Base-by-base conservation (phyloP, 345 rosid genomes). In the Moricandia arvensis region DNA sequence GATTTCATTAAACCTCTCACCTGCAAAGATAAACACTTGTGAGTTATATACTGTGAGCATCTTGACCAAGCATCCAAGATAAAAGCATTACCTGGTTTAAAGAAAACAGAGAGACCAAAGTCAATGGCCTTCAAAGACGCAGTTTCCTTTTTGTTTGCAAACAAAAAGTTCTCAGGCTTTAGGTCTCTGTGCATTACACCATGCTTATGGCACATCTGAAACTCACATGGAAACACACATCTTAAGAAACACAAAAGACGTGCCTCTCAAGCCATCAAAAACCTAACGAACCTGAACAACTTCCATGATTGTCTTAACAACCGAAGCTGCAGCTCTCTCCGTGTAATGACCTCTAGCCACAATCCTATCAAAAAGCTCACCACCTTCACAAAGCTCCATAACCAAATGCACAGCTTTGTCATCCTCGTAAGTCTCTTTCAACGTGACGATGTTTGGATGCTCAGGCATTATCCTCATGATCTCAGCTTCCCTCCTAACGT, bases 121-220 rank as follows among this genome's bases (percentile, higher is more conserved):
- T 96, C 99, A 71, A 96, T 93, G 2, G 99, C 84, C 84, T 96
- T 96, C 17, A 96, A 69, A 7, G 89, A 75, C 1, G 98, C 87
- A 8, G 86, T 83, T 83, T 96, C 99, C 83, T 89, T 89, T 84
- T 87, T 96, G 81, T 91, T 93, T 8, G 75, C 93, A 80, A 93
- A 91, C 69, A 96, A 83, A 82, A 96, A 96, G 77, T 96, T 93
- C 84, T 96, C 99, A 0, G 98, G 98, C 57, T 96, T 96, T 63
- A 96, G 83, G 75, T 95, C 98, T 29, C 97, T 89, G 27, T 91
- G 97, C 87, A 95, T 91, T 47, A 93, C 99, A 34, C 98, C 93
- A 45, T 96, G 88, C 84, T 80, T 82, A 74, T 93, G 98, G 81
- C 99, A 96, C 78, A 87, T 82, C 99, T 95, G 75, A 21, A 21